phyloP scores from a whole-genome alignment of 106 monocot genomes.

The Platanthera zijinensis region DNA sequence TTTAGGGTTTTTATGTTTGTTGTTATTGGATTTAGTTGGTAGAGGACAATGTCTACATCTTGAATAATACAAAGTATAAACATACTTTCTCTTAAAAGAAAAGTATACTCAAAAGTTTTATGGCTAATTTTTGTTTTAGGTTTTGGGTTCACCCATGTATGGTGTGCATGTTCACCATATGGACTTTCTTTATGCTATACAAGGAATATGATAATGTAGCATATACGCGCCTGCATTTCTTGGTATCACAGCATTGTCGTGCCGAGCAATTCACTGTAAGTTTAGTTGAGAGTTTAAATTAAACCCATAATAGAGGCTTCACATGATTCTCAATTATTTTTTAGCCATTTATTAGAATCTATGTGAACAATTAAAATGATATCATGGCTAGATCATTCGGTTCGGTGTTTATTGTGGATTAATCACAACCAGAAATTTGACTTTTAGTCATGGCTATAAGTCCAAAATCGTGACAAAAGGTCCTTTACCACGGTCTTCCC shows the following conservation, averaged over 20 bases:
- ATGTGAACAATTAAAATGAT: not conserved
- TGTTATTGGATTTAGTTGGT: conserved; percentile 2
- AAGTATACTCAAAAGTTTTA: conserved; percentile 6
- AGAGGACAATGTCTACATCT: not conserved
- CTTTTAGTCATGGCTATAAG: no score
- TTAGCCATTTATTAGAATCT: not conserved
- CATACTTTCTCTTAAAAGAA: not conserved
- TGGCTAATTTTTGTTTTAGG: conserved; percentile 36
- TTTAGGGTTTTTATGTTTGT: not conserved
- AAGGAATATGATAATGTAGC: conserved; percentile 72
- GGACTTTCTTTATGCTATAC: conserved; percentile 78
- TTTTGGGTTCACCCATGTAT: conserved; percentile 79
- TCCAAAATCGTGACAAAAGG: no score
- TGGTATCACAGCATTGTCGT: conserved; percentile 72
- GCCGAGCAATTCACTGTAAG: conserved; percentile 90
- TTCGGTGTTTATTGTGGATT: not conserved
- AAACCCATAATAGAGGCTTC: not conserved
- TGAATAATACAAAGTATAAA: not conserved
- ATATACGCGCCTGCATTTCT: conserved; percentile 77
- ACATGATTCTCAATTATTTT: not conserved
- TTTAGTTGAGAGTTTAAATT: not conserved
- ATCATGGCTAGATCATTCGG: not conserved
- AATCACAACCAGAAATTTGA: no score
- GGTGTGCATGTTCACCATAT: conserved; percentile 77
- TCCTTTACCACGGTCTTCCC: no score